Evolutionary conservation across 2,329 filamentous ascomycete species (phyloP).

Genomic region (Neofusicoccum cordaticola): DNA sequence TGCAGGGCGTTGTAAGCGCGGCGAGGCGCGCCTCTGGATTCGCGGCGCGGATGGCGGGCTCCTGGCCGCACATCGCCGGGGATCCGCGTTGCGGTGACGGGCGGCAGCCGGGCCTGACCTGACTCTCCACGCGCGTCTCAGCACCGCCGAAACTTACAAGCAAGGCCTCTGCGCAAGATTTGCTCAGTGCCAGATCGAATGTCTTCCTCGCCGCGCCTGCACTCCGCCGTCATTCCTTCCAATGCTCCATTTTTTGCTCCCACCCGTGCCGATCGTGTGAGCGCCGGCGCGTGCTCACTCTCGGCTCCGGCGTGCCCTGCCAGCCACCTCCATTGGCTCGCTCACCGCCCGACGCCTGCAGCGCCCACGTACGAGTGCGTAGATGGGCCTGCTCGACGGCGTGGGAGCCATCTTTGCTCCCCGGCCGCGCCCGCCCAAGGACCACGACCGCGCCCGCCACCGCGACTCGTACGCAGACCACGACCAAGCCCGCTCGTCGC

Average conservation of each 20-base stretch:
- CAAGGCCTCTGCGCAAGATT: neutral
- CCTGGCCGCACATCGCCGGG: neutral
- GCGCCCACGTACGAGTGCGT: neutral
- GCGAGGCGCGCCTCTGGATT: neutral
- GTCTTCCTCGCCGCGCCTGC: neutral
- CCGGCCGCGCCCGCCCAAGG: neutral
- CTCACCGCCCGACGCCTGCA: constrained; percentile 9
- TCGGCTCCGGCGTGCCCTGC: neutral
- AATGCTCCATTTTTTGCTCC: neutral
- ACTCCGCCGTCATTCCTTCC: neutral
- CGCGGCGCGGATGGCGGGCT: neutral
- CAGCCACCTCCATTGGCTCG: constrained; percentile 13
- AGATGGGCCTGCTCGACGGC: neutral
- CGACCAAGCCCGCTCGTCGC: neutral
- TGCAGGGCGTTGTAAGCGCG: neutral
- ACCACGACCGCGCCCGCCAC: neutral
- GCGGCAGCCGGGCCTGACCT: neutral
- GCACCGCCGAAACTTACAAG: neutral
- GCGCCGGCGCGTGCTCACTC: neutral
- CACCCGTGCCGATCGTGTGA: neutral
- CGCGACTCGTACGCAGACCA: neutral
- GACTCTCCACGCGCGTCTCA: neutral
- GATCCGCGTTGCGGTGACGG: neutral
- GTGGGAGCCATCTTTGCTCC: constrained; percentile 13
- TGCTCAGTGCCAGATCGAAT: neutral